A percentile compares a stretch with the other conserved stretches of the same genome.
Evolutionary conservation across 257 asterid species (phyloP).

Genomic region (Solanum chaucha): DNA sequence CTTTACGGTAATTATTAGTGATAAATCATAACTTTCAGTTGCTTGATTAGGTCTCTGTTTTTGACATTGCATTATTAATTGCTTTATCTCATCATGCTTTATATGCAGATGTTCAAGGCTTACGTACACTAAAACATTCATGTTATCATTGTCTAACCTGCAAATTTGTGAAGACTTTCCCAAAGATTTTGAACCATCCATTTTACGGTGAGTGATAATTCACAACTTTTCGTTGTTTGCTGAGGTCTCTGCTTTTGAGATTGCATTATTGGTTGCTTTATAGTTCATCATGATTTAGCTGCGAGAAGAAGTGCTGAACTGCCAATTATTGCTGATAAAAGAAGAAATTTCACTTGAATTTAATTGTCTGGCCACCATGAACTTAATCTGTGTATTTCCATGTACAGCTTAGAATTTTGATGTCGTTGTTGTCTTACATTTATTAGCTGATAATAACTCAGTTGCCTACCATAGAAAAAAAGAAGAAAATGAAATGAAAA

Average conservation of each 20-base stretch:
- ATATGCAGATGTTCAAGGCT: background rate
- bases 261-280: background rate
- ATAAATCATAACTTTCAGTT: background rate
- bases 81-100: background rate
- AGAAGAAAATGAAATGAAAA: background rate
- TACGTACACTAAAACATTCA: slow-evolving; percentile 12
- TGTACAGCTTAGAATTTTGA: background rate
- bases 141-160: slow-evolving; percentile 22
- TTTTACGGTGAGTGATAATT: slow-evolving; percentile 18
- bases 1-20: slow-evolving; percentile 23
- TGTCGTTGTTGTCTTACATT: background rate
- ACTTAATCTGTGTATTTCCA: background rate
- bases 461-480: background rate
- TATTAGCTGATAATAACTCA: background rate
- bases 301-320: background rate
- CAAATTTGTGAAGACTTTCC: slow-evolving; percentile 25
- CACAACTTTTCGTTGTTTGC: background rate
- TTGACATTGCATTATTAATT: background rate
- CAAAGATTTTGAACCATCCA: slow-evolving; percentile 19
- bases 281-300: background rate
- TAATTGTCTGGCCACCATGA: background rate
- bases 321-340: background rate
- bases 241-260: background rate
- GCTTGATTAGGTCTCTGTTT: background rate
- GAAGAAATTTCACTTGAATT: background rate